A percentile compares a stretch with the other conserved stretches of the same genome.
phyloP scores from a whole-genome alignment of 805 yeast genomes.

The Cyberlindnera petersonii region DNA sequence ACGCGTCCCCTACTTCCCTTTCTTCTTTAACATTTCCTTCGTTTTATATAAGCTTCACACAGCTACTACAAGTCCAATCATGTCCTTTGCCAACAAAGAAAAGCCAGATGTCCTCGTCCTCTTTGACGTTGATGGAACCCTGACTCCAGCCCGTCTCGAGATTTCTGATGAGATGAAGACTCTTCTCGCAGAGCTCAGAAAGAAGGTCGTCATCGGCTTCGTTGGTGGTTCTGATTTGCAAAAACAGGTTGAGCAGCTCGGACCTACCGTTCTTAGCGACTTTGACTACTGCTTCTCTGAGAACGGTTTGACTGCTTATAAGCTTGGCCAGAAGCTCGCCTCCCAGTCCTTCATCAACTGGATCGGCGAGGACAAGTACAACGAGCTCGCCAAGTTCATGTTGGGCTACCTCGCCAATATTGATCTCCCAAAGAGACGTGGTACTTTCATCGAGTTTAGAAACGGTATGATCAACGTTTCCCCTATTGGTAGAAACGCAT shows the following conservation, averaged over 20 bases:
- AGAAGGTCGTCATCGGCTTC: slow-evolving; percentile 92
- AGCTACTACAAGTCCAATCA: slow-evolving; percentile 14
- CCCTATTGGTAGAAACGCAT: slow-evolving; percentile 98
- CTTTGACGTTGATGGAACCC: slow-evolving; percentile 97
- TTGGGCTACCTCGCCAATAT: slow-evolving; percentile 78
- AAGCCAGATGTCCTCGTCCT: slow-evolving; percentile 84
- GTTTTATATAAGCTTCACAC: neutral
- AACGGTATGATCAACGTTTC: slow-evolving; percentile 99
- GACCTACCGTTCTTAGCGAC: slow-evolving; percentile 66
- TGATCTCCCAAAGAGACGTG: slow-evolving; percentile 95
- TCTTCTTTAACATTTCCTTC: neutral
- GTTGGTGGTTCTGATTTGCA: slow-evolving; percentile 96
- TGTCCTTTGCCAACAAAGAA: slow-evolving; percentile 70
- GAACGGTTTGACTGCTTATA: slow-evolving; percentile 97
- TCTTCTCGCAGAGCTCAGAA: slow-evolving; percentile 69
- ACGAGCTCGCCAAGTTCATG: slow-evolving; percentile 80
- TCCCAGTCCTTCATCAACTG: slow-evolving; percentile 92
- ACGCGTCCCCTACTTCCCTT: neutral
- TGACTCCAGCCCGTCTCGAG: slow-evolving; percentile 91
- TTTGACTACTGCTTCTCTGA: slow-evolving; percentile 97
- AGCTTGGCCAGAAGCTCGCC: slow-evolving; percentile 80
- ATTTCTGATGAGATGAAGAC: slow-evolving; percentile 75
- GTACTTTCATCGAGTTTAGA: slow-evolving; percentile 98
- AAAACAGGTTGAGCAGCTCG: slow-evolving; percentile 96
- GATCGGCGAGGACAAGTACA: slow-evolving; percentile 95